phyloP scores from a whole-genome alignment of 2,329 filamentous ascomycete genomes.

The Coniochaeta sp. region DNA sequence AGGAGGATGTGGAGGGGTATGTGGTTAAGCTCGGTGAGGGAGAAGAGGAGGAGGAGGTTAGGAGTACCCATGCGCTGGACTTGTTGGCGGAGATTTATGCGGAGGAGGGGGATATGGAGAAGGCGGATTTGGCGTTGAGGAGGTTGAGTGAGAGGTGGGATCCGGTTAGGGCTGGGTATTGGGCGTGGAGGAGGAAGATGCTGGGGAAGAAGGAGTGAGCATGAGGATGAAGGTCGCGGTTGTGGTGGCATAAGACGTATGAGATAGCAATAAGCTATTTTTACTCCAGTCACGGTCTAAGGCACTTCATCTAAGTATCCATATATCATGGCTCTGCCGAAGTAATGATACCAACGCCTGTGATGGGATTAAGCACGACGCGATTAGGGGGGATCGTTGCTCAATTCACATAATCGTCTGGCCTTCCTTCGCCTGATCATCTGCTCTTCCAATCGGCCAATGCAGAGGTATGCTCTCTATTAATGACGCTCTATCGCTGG shows the following conservation, averaged over 20 bases:
- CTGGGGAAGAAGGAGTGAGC: slow-evolving; percentile 19
- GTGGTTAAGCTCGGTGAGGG: slow-evolving; percentile 39
- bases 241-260: neutral
- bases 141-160: slow-evolving; percentile 82
- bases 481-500: neutral
- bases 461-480: neutral
- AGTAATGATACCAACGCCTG: too few species aligned
- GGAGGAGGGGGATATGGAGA: slow-evolving; percentile 47
- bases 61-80: slow-evolving; percentile 63
- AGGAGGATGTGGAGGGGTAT: slow-evolving; percentile 34
- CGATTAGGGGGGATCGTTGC: too few species aligned
- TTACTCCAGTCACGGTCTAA: too few species aligned
- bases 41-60: slow-evolving; percentile 42
- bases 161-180: slow-evolving; percentile 84
- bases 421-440: too few species aligned
- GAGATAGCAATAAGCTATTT: neutral
- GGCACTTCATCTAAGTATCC: too few species aligned
- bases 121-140: slow-evolving; percentile 63
- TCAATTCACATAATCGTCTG: too few species aligned
- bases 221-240: neutral
- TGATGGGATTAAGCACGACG: too few species aligned
- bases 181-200: slow-evolving; percentile 65
- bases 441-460: too few species aligned
- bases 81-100: slow-evolving; percentile 62
- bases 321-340: too few species aligned